Conservation (phyloP, 495 filamentous ascomycete species). For the Penicillium samsonianum region DNA sequence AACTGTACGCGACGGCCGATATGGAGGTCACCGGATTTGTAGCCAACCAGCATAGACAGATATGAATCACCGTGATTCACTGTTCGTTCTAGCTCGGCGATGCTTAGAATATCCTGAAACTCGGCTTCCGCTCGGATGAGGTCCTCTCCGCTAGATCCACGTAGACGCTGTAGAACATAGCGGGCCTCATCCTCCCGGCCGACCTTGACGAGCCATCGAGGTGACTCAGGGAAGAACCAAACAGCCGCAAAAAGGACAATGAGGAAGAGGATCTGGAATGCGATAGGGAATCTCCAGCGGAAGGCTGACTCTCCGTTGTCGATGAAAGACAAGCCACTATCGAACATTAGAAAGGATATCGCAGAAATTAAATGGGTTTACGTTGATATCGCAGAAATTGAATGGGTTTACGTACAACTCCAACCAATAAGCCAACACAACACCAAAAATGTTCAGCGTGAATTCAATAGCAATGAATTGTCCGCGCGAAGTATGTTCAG, state of each 20-base stretch:
- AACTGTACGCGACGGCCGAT: conserved; percentile 66
- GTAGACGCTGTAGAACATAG: conserved; percentile 61
- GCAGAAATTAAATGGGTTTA: conserved; percentile 5
- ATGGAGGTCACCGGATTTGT: conserved; percentile 62
- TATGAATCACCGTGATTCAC: conserved; percentile 56
- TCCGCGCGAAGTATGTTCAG: conserved; percentile 66
- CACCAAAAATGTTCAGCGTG: conserved; percentile 72
- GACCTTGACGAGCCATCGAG: conserved; percentile 64
- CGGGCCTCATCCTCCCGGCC: conserved; percentile 62
- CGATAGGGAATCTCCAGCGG: conserved; percentile 70
- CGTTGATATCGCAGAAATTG: conserved; percentile 16
- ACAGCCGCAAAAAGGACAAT: conserved; percentile 49
- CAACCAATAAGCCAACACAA: conserved; percentile 72
- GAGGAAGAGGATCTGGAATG: conserved; percentile 68
- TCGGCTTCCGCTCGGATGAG: conserved; percentile 57
- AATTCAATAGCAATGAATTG: conserved; percentile 75
- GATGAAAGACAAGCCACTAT: conserved; percentile 57
- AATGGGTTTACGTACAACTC: conserved; percentile 54
- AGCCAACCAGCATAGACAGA: conserved; percentile 63
- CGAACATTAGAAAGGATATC: conserved; percentile 13
- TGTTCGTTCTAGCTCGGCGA: conserved; percentile 57
- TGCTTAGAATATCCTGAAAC: conserved; percentile 62
- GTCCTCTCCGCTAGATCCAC: conserved; percentile 59
- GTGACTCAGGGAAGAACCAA: conserved; percentile 68
- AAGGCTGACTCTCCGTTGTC: conserved; percentile 56